Evolutionary conservation across 257 asterid species (phyloP), one percentile per base, ranked within the genome.

Genomic region (Capsicum rhomboideum): DNA sequence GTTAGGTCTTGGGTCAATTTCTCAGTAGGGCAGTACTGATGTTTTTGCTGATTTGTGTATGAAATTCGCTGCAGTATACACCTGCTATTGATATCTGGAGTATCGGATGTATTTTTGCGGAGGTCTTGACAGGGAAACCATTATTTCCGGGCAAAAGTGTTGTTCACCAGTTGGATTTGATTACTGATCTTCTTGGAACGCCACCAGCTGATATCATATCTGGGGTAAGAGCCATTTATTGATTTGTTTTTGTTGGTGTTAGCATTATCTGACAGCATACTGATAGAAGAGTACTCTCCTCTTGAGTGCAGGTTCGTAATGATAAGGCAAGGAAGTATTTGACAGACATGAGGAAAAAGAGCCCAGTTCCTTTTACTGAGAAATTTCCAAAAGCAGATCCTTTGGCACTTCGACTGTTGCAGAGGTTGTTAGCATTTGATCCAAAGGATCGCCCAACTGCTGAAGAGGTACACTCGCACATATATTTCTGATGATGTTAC

Each of bases 381-480:
- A 95, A 93, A 87, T 94, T 95, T 85, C 89, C 89, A 17, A 92
- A 91, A 82, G 90, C 87, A 52, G 97, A 95, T 90, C 95, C 95
- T 68, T 83, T 88, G 85, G 97, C 99, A 59, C 94, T 95, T 58
- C 88, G 88, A 82, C 83, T 95, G 78, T 87, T 95, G 88, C 91
- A 89, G 87, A 91, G 93, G 85, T 89, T 95, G 82, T 88, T 95
- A 85, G 96, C 99, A 28, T 95, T 93, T 90, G 99, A 95, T 89
- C 98, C 98, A 8, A 94, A 95, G 90, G 97, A 94, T 77, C 92
- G 99, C 61, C 99, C 98, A 82, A 93, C 95, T 89, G 98, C 98
- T 86, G 97, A 88, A 88, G 91, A 94, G 99, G 97, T 95, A 21
- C 53, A 49, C 77, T 80, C 77, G 82, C 55, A 83, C 77, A 17